Base-by-base conservation (phyloP, 805 yeast species). In the Millerozyma miso region DNA sequence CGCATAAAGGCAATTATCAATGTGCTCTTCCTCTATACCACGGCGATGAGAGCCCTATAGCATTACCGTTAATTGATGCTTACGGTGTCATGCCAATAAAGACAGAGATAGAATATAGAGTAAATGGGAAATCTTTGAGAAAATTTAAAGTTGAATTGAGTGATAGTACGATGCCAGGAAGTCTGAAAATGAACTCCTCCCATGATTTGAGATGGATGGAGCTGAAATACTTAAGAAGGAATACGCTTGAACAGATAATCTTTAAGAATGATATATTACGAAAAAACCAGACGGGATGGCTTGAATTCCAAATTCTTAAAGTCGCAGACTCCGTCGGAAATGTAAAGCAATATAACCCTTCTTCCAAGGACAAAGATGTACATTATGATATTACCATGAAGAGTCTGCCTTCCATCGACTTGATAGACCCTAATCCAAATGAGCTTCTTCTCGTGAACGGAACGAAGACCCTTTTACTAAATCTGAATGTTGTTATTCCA, bases 1-100 rank as follows among this genome's bases (percentile, higher is more conserved):
- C 44, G 6, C 43, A 51, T 16, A 37, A 51, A 3, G 56, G 52
- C 29, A 23, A 23, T 10, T 79, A 81, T 51, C 73, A 76, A 49
- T 93, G 98, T 67, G 65, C 81, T 3, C 6, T 10, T 10, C 29
- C 29, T 7, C 10, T 10, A 23, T 6, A 10, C 6, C 10, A 80
- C 16, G 39, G 59, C 3, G 87, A 80, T 49, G 63, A 73, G 17
- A 60, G 59, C 15, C 49, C 59, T 12, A 48, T 72, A 38, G 51
- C 53, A 14, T 55, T 69, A n/a, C 76, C 76, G 0, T 56, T 69
- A 17, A 71, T 91, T 26, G 67, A 74, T 1, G 76, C 83, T 1
- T 62, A 69, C 15, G 97, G 98, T 41, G 85, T 88, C 1, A 83
- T 91, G 1, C 98, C 99, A 0, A 43, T 64, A 10, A 52, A 47